Percentiles rank a stretch among this genome's conserved stretches.
phyloP scores from a whole-genome alignment of 768 basidiomycete genomes.

The Royoungia palumana region DNA sequence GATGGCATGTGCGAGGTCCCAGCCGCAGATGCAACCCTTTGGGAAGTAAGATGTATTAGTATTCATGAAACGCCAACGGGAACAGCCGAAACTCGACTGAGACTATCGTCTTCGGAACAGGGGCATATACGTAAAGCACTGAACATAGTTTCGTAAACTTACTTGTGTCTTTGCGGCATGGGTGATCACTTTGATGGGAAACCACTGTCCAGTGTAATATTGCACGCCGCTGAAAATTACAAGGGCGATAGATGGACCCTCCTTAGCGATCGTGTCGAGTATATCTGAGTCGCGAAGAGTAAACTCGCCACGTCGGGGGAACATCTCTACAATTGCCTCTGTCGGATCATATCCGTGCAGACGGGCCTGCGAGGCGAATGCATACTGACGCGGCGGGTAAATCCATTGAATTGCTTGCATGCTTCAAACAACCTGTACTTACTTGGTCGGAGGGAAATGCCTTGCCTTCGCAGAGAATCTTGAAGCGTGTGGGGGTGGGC shows the following conservation, averaged over 20 bases:
- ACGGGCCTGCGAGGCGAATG: conserved; percentile 87
- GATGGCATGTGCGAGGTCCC: conserved; percentile 94
- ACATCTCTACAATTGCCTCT: conserved; percentile 71
- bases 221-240: conserved; percentile 94
- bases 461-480: conserved; percentile 90
- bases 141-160: conserved; percentile 23
- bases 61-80: conserved; percentile 9
- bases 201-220: conserved; percentile 96
- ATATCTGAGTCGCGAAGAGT: conserved; percentile 88
- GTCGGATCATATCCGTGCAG: conserved; percentile 76
- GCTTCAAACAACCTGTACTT: conserved; percentile 21
- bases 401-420: conserved; percentile 13
- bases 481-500: conserved; percentile 79
- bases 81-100: conserved; percentile 5
- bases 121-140: conserved; percentile 27
- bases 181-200: conserved; percentile 84
- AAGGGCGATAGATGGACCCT: conserved; percentile 78
- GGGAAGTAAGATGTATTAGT: conserved; percentile 10
- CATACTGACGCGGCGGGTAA: conserved; percentile 60
- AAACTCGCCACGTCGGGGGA: conserved; percentile 81
- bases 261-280: conserved; percentile 62
- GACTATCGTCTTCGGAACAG: conserved; percentile 6
- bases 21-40: conserved; percentile 93
- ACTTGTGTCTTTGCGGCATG: conserved; percentile 82
- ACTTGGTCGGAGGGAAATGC: conserved; percentile 98